These are phyloP conservation scores for Colletotrichum noveboracense DNA, from an alignment of 2,329 filamentous ascomycete genomes.

Conservation along the genomic window DNA sequence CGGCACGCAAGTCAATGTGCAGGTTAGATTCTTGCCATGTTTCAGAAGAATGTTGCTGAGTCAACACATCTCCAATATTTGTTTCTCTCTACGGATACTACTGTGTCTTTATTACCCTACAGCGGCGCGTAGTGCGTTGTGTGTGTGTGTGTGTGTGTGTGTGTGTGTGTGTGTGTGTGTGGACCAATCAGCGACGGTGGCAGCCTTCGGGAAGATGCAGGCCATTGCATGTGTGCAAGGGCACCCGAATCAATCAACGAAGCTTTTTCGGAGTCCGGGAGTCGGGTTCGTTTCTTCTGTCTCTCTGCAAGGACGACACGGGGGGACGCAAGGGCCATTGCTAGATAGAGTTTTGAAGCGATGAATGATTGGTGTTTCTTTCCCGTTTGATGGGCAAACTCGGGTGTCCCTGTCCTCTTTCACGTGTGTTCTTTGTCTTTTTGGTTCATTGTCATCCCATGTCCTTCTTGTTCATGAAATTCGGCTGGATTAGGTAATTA, in stretches of 20 bases:
- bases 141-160: no score
- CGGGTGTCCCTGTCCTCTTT: background rate
- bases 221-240: background rate
- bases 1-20: background rate
- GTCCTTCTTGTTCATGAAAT: background rate
- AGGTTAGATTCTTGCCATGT: background rate
- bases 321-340: background rate
- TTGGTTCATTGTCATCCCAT: background rate
- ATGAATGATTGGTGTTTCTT: background rate
- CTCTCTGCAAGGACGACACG: background rate
- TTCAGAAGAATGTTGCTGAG: background rate
- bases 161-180: background rate
- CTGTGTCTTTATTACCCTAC: background rate
- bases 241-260: background rate
- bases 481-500: conserved; percentile 18
- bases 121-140: accelerated
- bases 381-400: background rate
- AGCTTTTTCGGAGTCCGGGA: background rate
- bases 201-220: background rate
- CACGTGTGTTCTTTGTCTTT: background rate
- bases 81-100: background rate
- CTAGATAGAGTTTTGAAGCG: background rate
- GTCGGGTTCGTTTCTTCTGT: background rate
- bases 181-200: background rate
- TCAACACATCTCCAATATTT: background rate